Base-by-base conservation (phyloP, 768 basidiomycete species). In the Vararia minispora region DNA sequence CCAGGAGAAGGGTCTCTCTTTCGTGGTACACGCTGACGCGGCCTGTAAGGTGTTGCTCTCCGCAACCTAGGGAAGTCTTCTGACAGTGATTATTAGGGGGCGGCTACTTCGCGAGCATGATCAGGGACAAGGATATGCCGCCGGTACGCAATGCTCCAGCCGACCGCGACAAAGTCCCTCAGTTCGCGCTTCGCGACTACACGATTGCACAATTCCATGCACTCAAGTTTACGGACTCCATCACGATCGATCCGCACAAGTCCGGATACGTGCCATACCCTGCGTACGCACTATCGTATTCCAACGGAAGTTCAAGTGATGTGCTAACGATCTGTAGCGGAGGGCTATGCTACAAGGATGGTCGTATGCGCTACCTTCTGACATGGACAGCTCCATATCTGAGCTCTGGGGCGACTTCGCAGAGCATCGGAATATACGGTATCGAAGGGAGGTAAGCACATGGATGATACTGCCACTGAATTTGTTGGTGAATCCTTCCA, bases 161-260 rank as follows among this genome's bases (percentile, higher is more conserved):
- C 63, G 4, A 43, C 47, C 8, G 35, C 59, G 21, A 49, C n/a
- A n/a, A n/a, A n/a, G n/a, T n/a, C n/a, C n/a, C n/a, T n/a, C n/a
- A n/a, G n/a, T n/a, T n/a, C n/a, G n/a, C 59, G 17, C 40, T 65
- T 8, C 51, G 49, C 17, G 35, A 40, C 16, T 43, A 58, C 27
- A 62, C 58, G 2, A 30, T 48, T n/a, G 44, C 45, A 14, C 56
- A 61, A 35, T 44, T 70, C 20, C 20, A 41, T 10, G 28, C 40
- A 10, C 48, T 65, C 10, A 20, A 37, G 10, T 35, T 51, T 18
- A 52, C 55, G 3, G 66, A 69, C 39, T 61, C 66, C 2, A 55
- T 68, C 31, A 70, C 61, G 6, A 44, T 61, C 33, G 60, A 61
- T 39, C 60, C 68, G 5, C 68, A 70, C 40, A 68, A 69, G 51